Conservation (phyloP, 148 eudicot species). For the Chenopodium formosanum region DNA sequence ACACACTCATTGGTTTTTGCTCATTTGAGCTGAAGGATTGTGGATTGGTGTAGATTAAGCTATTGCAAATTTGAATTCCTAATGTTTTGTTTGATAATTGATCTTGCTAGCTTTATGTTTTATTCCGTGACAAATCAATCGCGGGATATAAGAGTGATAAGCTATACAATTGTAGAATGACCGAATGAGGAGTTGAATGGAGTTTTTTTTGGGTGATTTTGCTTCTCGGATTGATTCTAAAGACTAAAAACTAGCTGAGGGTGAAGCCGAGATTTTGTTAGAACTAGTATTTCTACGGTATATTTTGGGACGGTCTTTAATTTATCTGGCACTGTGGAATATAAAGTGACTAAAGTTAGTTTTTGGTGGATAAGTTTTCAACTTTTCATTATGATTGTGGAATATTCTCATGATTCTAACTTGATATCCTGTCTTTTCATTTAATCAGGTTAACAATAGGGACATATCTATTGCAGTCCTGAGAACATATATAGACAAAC, state of each 20-base stretch:
- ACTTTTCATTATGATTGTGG: too few species aligned
- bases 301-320: too few species aligned
- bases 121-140: not conserved
- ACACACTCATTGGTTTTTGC: not conserved
- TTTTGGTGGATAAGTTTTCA: not conserved
- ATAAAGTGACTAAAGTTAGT: not conserved
- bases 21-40: not conserved
- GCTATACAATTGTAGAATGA: not conserved
- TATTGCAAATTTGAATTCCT: not conserved
- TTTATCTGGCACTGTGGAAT: not conserved
- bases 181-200: not conserved
- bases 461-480: slow-evolving; percentile 93
- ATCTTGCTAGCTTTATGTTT: not conserved
- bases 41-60: not conserved
- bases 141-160: not conserved
- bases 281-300: not conserved
- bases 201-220: not conserved
- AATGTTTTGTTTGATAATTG: not conserved
- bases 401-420: slow-evolving; percentile 23
- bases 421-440: slow-evolving; percentile 9
- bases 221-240: not conserved
- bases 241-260: not conserved
- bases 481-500: slow-evolving; percentile 76
- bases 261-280: not conserved
- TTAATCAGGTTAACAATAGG: slow-evolving; percentile 81